Base-by-base conservation (phyloP, 192 early-diverging fungal genomes). In the Chytriomyces sp. region DNA sequence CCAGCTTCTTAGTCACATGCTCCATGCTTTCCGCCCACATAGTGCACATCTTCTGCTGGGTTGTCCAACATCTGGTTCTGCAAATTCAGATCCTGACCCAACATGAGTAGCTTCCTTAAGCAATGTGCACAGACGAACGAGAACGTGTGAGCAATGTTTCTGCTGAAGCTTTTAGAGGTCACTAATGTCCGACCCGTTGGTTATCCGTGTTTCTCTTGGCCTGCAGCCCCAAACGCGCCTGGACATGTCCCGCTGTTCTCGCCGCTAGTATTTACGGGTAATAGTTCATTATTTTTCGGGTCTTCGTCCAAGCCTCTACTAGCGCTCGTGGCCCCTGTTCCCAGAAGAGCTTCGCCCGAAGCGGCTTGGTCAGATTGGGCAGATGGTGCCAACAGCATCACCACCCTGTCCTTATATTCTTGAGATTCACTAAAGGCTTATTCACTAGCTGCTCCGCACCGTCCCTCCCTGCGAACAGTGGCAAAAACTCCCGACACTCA, bases 11-110 rank as follows among this genome's bases (percentile, higher is more conserved):
- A 49, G 85, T 81, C 19, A 91, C 88, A 52, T 88, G 81, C 52
- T 87, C 86, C 30, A 98, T n/a, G 76, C 52, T 93, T 93, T 28
- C 77, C 82, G 19, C 86, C 82, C 3, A 92, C 93, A 58, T 89
- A 75, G 34, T 90, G 91, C 19, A 96, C 84, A 64, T 90, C 85
- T 49, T 87, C 81, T 68, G 92, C 92, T 7, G 97, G 70, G 62
- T 96, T 93, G 31, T 88, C 88, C 70, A 98, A 72, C 68, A 97
- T 53, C 72, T 91, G 86, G 80, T 93, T 98, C 71, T 98, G 96
- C 70, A 88, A 77, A 59, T 97, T 94, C 34, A 98, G 81, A 77
- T 98, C 96, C 22, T 94, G 75, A 22, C 91, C 89, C 59, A 98
- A 98, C 85, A 66, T 96, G 86, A 66, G 88, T 88, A 74, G 97